Percentiles rank a stretch among this genome's conserved stretches.
Conservation (phyloP, 257 asterid species). For the Solanum lycopersicoides region DNA sequence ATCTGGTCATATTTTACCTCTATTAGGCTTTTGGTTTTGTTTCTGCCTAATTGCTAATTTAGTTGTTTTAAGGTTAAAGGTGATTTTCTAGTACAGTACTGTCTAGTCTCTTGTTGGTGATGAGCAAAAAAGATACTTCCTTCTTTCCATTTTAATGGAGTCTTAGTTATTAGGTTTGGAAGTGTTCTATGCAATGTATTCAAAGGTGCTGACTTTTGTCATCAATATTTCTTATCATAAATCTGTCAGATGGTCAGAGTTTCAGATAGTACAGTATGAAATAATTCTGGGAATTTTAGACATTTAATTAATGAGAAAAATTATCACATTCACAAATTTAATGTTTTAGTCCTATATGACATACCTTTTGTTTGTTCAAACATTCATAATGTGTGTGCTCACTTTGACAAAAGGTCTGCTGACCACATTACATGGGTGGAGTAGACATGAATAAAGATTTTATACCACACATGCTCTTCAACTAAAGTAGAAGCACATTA, state of each 20-base stretch:
- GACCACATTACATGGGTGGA: background rate
- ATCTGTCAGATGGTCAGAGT: background rate
- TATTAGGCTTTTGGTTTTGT: background rate
- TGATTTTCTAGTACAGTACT: background rate
- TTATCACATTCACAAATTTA: background rate
- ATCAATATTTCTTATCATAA: background rate
- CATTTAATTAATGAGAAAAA: background rate
- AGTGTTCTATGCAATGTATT: background rate
- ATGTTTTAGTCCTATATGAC: background rate
- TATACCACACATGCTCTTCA: background rate
- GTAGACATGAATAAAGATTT: background rate
- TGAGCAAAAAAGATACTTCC: background rate
- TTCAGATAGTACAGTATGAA: background rate
- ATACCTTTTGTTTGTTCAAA: background rate
- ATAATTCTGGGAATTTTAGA: background rate
- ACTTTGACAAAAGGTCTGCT: background rate
- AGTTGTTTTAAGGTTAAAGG: background rate
- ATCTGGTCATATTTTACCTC: background rate
- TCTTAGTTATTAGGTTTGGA: background rate
- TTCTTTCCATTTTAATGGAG: background rate
- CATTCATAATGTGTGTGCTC: background rate
- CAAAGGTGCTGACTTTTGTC: background rate
- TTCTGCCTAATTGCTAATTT: background rate
- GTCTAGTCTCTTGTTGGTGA: background rate
- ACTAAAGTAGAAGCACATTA: background rate